A percentile compares a stretch with the other conserved stretches of the same genome.
These are phyloP conservation scores for Ascochyta fabae DNA, from an alignment of 2,329 filamentous ascomycete species.

Conservation along the genomic window DNA sequence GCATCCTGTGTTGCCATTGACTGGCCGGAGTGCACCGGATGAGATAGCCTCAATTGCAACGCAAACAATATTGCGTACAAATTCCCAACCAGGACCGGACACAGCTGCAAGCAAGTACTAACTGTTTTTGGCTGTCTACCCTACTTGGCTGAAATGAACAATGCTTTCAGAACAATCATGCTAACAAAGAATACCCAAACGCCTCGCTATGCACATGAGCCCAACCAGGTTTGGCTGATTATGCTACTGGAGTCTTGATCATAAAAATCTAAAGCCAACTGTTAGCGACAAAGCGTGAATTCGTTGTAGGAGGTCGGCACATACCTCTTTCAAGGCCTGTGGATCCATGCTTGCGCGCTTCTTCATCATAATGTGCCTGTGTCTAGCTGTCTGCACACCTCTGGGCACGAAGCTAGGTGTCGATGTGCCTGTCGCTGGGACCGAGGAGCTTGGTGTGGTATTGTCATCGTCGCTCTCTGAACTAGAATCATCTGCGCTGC, in stretches of 20 bases:
- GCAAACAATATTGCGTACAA: neutral
- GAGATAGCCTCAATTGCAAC: conserved; percentile 17
- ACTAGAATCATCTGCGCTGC: conserved; percentile 30
- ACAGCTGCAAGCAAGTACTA: neutral
- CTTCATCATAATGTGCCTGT: conserved; percentile 88
- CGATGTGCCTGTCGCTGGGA: conserved; percentile 52
- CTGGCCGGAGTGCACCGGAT: neutral
- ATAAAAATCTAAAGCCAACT: conserved; percentile 41
- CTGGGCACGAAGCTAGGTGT: conserved; percentile 56
- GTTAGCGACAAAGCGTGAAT: conserved; percentile 17
- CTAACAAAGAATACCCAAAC: conserved; percentile 24
- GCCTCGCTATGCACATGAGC: conserved; percentile 41
- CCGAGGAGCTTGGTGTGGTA: conserved; percentile 36
- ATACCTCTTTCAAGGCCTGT: conserved; percentile 83
- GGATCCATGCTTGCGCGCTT: conserved; percentile 80
- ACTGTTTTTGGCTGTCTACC: neutral
- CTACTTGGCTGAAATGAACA: neutral
- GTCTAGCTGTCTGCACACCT: conserved; percentile 75
- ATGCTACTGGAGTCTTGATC: conserved; percentile 41
- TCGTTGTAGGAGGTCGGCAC: neutral
- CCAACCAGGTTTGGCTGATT: neutral
- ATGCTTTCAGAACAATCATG: neutral
- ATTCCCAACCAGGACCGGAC: neutral
- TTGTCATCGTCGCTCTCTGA: conserved; percentile 40
- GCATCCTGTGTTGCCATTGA: neutral